Percentiles rank a stretch among this genome's conserved stretches.
These are phyloP conservation scores for Stachybotrys elegans DNA, from an alignment of 2,329 filamentous ascomycete genomes.

Conservation along the genomic window DNA sequence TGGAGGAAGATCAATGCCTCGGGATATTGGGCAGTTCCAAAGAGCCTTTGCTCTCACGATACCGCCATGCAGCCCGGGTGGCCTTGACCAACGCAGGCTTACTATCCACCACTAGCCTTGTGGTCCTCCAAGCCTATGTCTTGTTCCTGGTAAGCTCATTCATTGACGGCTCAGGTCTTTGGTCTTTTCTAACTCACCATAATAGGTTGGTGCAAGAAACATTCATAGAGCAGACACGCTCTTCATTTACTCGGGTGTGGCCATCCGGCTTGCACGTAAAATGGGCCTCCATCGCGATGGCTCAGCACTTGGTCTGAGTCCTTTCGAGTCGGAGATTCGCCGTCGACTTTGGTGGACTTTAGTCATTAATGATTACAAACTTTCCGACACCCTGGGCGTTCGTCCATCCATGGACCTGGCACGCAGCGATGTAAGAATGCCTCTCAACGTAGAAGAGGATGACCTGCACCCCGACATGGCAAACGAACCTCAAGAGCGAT, in stretches of 20 bases:
- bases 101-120: conserved; percentile 27
- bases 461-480: conserved; percentile 33
- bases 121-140: conserved; percentile 29
- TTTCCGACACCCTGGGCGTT: conserved; percentile 44
- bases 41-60: conserved; percentile 18
- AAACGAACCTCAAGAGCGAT: conserved; percentile 18
- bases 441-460: conserved; percentile 46
- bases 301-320: conserved; percentile 19
- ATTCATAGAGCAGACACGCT: conserved; percentile 5
- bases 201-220: conserved; percentile 7
- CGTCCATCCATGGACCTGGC: conserved; percentile 31
- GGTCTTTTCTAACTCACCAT: background rate
- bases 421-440: conserved; percentile 38
- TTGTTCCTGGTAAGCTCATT: conserved; percentile 24
- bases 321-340: conserved; percentile 52
- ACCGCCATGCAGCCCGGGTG: conserved; percentile 23
- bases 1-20: conserved; percentile 20
- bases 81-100: conserved; percentile 30
- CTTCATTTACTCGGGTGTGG: conserved; percentile 10
- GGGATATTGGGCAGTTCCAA: conserved; percentile 23
- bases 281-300: conserved; percentile 34
- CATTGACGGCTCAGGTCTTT: background rate
- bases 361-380: conserved; percentile 47
- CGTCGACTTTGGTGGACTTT: conserved; percentile 57
- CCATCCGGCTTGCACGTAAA: conserved; percentile 33